Conservation (phyloP, 2,329 filamentous ascomycete species). For the Apiospora hydei region DNA sequence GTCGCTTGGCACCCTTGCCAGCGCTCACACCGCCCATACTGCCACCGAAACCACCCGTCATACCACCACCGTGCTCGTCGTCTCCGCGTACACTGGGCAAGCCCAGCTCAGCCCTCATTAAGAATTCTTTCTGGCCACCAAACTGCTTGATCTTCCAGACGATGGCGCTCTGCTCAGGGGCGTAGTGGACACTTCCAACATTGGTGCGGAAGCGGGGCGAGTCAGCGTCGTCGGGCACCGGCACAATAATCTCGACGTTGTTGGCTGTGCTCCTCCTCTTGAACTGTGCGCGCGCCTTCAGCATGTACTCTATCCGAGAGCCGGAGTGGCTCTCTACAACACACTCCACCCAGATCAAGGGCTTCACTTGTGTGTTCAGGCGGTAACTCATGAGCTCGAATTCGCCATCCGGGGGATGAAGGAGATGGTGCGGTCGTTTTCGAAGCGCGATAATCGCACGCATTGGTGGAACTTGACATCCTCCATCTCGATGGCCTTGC, state of each 20-base stretch:
- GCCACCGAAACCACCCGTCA: conserved; percentile 96
- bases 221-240: conserved; percentile 96
- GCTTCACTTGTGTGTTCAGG: conserved; percentile 97
- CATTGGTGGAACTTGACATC: conserved; percentile 99
- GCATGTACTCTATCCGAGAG: conserved; percentile 97
- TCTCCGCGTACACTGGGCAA: conserved; percentile 93
- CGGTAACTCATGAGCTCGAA: conserved; percentile 99
- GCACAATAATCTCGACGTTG: conserved; percentile 97
- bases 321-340: conserved; percentile 96
- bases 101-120: conserved; percentile 97
- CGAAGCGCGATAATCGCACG: conserved; percentile 92
- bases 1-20: conserved; percentile 87
- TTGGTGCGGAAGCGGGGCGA: conserved; percentile 96
- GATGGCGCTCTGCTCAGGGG: conserved; percentile 95
- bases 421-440: conserved; percentile 98
- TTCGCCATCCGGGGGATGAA: conserved; percentile 99
- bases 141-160: conserved; percentile 99
- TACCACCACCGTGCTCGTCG: conserved; percentile 93
- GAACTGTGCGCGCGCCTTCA: conserved; percentile 98
- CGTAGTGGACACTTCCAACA: conserved; percentile 96
- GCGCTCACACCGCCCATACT: conserved; percentile 92
- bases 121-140: conserved; percentile 95
- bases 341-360: conserved; percentile 98
- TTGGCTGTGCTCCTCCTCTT: conserved; percentile 97
- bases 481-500: conserved; percentile 99